A percentile compares a stretch with the other conserved stretches of the same genome.
These are phyloP conservation scores for Pistacia atlantica DNA, from an alignment of 345 rosid genomes.

Conservation along the genomic window DNA sequence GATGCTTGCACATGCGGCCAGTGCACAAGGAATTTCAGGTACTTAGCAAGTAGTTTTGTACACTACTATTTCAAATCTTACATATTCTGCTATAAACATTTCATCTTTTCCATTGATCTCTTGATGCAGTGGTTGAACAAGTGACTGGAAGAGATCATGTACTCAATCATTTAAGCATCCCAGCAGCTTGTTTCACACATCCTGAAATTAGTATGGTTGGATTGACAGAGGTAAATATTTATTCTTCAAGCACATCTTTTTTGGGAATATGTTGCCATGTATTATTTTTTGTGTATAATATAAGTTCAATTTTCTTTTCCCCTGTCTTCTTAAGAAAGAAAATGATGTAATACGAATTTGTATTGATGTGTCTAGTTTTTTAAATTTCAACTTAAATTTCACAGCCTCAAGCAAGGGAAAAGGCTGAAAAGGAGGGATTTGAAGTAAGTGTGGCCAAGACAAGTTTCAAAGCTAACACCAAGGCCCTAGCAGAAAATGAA, in stretches of 20 bases:
- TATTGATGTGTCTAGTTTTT: conserved; percentile 3
- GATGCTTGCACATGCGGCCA: conserved; percentile 99
- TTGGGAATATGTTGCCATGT: neutral
- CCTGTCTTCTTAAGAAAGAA: neutral
- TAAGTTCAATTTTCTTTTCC: neutral
- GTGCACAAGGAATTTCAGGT: conserved; percentile 99
- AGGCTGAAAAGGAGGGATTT: conserved; percentile 88
- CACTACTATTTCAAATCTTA: conserved; percentile 2
- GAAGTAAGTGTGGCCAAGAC: conserved; percentile 86
- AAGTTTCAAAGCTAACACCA: conserved; percentile 98
- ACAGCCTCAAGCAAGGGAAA: conserved; percentile 99
- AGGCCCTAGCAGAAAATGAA: conserved; percentile 97
- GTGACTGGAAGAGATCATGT: conserved; percentile 89
- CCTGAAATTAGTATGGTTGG: conserved; percentile 99
- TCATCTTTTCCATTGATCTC: conserved; percentile 21
- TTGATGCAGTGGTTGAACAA: conserved; percentile 85
- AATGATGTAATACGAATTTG: neutral
- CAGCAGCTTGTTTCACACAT: conserved; percentile 99
- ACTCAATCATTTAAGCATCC: conserved; percentile 90
- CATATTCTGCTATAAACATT: neutral
- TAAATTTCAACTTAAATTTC: conserved; percentile 22
- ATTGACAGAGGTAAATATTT: conserved; percentile 74
- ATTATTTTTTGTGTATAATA: neutral
- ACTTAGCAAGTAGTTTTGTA: conserved; percentile 2
- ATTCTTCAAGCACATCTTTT: neutral